A percentile compares a stretch with the other conserved stretches of the same genome.
Conservation (phyloP, 768 basidiomycete genomes). For the Boletus reticuloceps region DNA sequence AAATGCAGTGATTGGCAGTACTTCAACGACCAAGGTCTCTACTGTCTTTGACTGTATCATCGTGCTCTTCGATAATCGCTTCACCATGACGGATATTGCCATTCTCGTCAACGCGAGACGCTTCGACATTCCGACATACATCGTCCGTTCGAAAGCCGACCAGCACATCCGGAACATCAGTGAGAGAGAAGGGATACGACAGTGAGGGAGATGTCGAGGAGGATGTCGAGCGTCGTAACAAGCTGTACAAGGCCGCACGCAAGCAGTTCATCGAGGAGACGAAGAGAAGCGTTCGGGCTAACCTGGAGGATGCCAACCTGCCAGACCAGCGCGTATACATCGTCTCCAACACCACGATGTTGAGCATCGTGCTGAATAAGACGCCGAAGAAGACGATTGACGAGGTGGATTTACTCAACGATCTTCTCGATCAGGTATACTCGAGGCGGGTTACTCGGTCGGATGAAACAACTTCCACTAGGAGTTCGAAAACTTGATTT, state of each 20-base stretch:
- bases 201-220: slow-evolving; percentile 13
- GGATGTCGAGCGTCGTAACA: slow-evolving; percentile 2
- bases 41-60: neutral
- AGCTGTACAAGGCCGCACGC: slow-evolving; percentile 6
- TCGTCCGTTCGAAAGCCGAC: slow-evolving; percentile 38
- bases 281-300: slow-evolving; percentile 9
- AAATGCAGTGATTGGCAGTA: neutral
- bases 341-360: slow-evolving; percentile 14
- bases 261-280: slow-evolving; percentile 9
- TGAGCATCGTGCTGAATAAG: slow-evolving; percentile 11
- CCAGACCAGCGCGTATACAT: slow-evolving; percentile 25
- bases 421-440: neutral
- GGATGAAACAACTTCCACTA: neutral
- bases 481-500: too few species aligned
- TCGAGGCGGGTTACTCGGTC: neutral
- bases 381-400: slow-evolving; percentile 3
- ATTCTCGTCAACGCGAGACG: slow-evolving; percentile 31
- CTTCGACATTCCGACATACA: slow-evolving; percentile 33
- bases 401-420: slow-evolving; percentile 1
- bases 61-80: neutral
- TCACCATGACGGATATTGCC: slow-evolving; percentile 16
- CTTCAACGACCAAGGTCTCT: neutral
- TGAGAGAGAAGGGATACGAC: slow-evolving; percentile 25
- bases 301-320: slow-evolving; percentile 16
- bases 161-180: slow-evolving; percentile 27